Evolutionary conservation across 768 basidiomycete species (phyloP).

Genomic region (Hortiboletus flavorubellus): DNA sequence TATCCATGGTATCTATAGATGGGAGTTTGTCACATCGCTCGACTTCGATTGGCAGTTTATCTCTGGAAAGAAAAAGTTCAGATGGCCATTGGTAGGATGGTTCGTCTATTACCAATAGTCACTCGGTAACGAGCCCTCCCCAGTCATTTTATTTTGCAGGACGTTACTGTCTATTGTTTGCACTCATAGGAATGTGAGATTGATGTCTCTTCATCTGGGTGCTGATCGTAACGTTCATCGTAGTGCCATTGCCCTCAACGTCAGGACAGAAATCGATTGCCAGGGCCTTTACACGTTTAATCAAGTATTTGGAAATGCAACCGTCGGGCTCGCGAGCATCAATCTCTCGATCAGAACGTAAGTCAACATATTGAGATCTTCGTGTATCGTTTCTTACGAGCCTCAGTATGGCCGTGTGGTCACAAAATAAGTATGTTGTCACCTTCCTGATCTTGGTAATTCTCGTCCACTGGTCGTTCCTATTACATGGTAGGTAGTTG

Average conservation of each 20-base stretch:
- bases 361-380: conserved; percentile 19
- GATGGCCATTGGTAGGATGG: conserved; percentile 59
- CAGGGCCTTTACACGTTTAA: conserved; percentile 70
- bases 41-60: conserved; percentile 64
- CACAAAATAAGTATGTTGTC: conserved; percentile 51
- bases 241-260: conserved; percentile 58
- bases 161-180: conserved; percentile 61
- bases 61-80: conserved; percentile 52
- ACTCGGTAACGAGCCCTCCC: neutral
- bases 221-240: neutral
- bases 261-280: conserved; percentile 58
- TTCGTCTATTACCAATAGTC: neutral
- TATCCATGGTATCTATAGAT: conserved; percentile 36
- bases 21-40: conserved; percentile 64
- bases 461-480: conserved; percentile 68
- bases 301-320: conserved; percentile 59
- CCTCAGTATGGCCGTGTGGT: conserved; percentile 68
- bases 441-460: conserved; percentile 52
- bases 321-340: conserved; percentile 68
- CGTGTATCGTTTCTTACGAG: neutral
- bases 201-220: neutral
- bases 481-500: conserved; percentile 52
- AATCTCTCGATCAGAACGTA: conserved; percentile 70
- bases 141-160: conserved; percentile 70
- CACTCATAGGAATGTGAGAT: conserved; percentile 67